Evolutionary conservation across 2,329 filamentous ascomycete genomes (phyloP), one percentile per base, ranked within the genome.

Genomic region (Alternaria consortialis): DNA sequence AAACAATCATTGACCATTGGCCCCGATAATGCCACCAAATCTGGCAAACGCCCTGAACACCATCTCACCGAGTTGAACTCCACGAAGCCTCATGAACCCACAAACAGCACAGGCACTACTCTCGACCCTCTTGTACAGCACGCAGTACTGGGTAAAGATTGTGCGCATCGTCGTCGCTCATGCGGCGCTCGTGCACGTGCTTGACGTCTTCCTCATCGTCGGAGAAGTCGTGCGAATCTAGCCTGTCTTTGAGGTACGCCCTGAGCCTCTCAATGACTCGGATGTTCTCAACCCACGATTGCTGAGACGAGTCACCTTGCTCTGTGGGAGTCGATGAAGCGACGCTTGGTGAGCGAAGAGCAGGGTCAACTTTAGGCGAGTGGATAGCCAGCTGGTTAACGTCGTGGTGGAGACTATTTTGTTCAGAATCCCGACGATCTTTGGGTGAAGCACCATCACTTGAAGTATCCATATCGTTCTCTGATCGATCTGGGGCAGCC

Each of bases 251-350:
- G 66, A 89, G 83, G 74, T 85, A 86, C 20, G 83, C 82, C 43
- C 87, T 82, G 36, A 90, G 81, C 52, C 83, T 82, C 77, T 89
- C 87, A 31, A 90, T 85, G 9, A 87, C 82, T n/a, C 87, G 85
- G 56, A 88, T 86, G 76, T 88, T 88, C 73, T 88, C 85, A 9
- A 89, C 84, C 87, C 87, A 90, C 5, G 77, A 77, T 65, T 85
- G 83, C 63, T 86, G 84, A 9, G 72, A 74, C 7, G 67, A 66
- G 20, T 78, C 76, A 20, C 69, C 68, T 55, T 74, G 74, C 60
- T 78, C 76, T 23, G 73, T 77, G 15, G 74, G 70, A 17, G 74
- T 59, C 32, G 78, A 77, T 3, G 77, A 79, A 8, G 73, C 71
- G 32, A 77, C 70, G 56, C 77, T 79, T 15, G 79, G 79, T 31